A percentile compares a stretch with the other conserved stretches of the same genome.
phyloP scores from a whole-genome alignment of 169 alveolate genomes.

The Plasmodium cynomolgi region DNA sequence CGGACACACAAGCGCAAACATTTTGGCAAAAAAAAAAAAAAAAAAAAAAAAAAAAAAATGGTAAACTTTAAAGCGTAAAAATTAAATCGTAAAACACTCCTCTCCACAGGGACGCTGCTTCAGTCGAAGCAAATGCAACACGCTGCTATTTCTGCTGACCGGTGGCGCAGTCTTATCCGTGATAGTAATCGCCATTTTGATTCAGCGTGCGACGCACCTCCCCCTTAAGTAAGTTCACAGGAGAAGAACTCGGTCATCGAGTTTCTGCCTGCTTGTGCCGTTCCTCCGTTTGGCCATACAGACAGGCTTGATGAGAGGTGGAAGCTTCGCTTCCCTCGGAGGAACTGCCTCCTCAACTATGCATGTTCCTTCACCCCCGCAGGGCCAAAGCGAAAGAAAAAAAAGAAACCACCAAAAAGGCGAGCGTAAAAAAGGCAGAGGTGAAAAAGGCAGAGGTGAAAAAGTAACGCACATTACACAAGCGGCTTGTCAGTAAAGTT shows the following conservation, averaged over 20 bases:
- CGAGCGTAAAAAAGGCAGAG: not conserved
- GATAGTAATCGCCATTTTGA: slow-evolving; percentile 3
- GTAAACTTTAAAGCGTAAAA: not conserved
- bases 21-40: not conserved
- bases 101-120: slow-evolving; percentile 27
- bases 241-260: not conserved
- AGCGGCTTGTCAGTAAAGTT: not conserved
- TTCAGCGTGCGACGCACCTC: slow-evolving; percentile 38
- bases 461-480: not conserved
- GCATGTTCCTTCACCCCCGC: not conserved
- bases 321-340: not conserved
- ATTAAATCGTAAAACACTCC: not conserved
- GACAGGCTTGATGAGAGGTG: not conserved
- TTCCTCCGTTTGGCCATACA: not conserved
- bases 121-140: not conserved
- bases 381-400: not conserved
- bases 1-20: not conserved
- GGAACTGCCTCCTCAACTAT: not conserved
- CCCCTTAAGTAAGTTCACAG: not conserved
- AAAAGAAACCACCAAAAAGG: not conserved
- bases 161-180: slow-evolving; percentile 1
- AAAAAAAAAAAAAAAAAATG: not conserved
- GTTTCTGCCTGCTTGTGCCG: not conserved
- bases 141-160: slow-evolving; percentile 1
- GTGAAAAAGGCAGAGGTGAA: not conserved